These are phyloP conservation scores for Rhododendron williamsianum DNA, from an alignment of 148 eudicot genomes.

Conservation along the genomic window DNA sequence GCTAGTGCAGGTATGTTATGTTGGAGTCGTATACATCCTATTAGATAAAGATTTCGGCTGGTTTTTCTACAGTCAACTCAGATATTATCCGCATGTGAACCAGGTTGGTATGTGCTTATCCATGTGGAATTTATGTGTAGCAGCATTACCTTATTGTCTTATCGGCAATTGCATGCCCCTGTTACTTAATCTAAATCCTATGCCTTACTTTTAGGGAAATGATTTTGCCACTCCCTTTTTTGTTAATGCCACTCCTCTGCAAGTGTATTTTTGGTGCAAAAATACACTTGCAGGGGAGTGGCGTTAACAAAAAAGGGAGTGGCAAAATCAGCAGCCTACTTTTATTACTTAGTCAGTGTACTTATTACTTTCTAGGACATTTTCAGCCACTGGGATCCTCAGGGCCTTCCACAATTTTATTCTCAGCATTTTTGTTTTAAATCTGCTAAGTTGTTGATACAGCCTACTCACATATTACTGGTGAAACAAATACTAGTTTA, in stretches of 20 bases:
- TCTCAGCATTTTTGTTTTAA: not conserved
- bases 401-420: not conserved
- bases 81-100: not conserved
- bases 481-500: not conserved
- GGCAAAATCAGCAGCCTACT: not conserved
- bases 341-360: not conserved
- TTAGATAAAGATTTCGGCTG: not conserved
- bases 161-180: not conserved
- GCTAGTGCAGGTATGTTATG: slow-evolving; percentile 11
- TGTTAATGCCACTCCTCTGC: too few relatives aligned
- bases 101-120: not conserved
- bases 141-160: not conserved
- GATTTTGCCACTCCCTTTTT: too few relatives aligned
- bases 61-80: not conserved
- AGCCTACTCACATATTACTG: not conserved
- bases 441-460: not conserved
- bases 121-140: not conserved
- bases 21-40: not conserved
- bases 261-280: too few relatives aligned
- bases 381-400: not conserved
- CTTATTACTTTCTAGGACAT: not conserved
- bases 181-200: not conserved
- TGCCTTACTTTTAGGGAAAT: not conserved
- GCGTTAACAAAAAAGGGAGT: too few relatives aligned
- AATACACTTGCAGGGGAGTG: too few relatives aligned